Conservation (phyloP, 768 basidiomycete species). For the Suillus alpinus region DNA sequence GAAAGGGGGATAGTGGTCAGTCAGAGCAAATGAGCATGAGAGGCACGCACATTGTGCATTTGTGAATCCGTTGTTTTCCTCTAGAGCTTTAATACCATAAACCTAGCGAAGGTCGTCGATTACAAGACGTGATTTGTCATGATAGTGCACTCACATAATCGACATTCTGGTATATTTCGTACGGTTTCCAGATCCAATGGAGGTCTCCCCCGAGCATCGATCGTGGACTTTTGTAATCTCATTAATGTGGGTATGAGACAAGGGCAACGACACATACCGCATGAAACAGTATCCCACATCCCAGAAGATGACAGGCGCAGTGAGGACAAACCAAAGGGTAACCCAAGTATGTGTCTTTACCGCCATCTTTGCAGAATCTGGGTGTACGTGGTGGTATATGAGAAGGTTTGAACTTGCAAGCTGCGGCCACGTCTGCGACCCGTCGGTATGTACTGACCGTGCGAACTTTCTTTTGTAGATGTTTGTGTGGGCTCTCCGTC, state of each 20-base stretch:
- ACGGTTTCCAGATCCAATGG: slow-evolving; percentile 91
- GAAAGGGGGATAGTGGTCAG: not conserved
- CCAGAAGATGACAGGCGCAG: slow-evolving; percentile 59
- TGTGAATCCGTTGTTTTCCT: slow-evolving; percentile 73
- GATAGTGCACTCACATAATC: slow-evolving; percentile 35
- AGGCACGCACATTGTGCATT: slow-evolving; percentile 75
- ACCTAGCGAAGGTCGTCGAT: slow-evolving; percentile 39
- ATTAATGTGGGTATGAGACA: not conserved
- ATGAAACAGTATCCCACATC: slow-evolving; percentile 81
- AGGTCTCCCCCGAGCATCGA: slow-evolving; percentile 87
- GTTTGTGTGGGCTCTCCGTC: not conserved
- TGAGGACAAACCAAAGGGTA: slow-evolving; percentile 64
- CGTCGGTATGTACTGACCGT: slow-evolving; percentile 5
- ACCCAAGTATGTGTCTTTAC: slow-evolving; percentile 56
- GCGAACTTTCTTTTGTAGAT: slow-evolving; percentile 2
- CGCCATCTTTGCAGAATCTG: slow-evolving; percentile 36
- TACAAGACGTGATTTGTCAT: slow-evolving; percentile 26
- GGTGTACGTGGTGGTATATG: not conserved
- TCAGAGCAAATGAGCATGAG: not conserved
- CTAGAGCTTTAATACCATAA: slow-evolving; percentile 69
- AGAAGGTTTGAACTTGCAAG: slow-evolving; percentile 4
- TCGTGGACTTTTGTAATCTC: slow-evolving; percentile 54
- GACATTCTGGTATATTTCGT: slow-evolving; percentile 73
- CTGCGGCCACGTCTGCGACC: not conserved
- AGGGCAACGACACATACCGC: slow-evolving; percentile 49